Conservation (phyloP, 2,329 filamentous ascomycete species). For the Sclerotinia borealis region DNA sequence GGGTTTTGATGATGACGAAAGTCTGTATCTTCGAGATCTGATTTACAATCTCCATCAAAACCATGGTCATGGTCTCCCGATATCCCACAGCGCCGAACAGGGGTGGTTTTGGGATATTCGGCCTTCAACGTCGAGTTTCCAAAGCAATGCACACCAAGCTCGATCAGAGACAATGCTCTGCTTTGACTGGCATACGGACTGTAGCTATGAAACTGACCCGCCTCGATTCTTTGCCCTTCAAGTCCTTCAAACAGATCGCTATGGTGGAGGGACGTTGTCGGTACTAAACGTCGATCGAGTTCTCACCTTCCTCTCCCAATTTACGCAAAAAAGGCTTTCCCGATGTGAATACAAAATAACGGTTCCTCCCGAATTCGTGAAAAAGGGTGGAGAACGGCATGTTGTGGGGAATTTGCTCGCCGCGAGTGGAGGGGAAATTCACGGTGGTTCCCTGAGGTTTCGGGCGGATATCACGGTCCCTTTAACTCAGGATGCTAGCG, state of each 20-base stretch:
- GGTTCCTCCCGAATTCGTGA: slow-evolving; percentile 33
- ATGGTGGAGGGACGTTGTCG: slow-evolving; percentile 19
- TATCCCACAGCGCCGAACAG: slow-evolving; percentile 24
- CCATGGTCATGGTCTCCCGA: slow-evolving; percentile 20
- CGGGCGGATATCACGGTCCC: slow-evolving; percentile 29
- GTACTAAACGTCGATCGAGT: slow-evolving; percentile 21
- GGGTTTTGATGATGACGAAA: slow-evolving; percentile 19
- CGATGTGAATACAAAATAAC: slow-evolving; percentile 21
- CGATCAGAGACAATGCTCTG: slow-evolving; percentile 18
- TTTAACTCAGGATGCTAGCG: slow-evolving; percentile 24
- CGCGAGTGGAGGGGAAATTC: slow-evolving; percentile 10
- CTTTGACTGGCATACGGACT: slow-evolving; percentile 33
- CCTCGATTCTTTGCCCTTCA: slow-evolving; percentile 30
- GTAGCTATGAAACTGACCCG: slow-evolving; percentile 25
- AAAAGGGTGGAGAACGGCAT: slow-evolving; percentile 22
- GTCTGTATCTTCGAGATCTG: slow-evolving; percentile 22
- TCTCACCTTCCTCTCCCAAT: slow-evolving; percentile 16
- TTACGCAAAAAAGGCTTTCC: slow-evolving; percentile 17
- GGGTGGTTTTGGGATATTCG: slow-evolving; percentile 31
- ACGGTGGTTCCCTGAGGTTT: neutral
- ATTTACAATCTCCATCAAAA: slow-evolving; percentile 5
- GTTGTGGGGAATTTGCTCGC: slow-evolving; percentile 15
- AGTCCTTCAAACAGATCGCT: slow-evolving; percentile 25
- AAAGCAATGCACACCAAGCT: slow-evolving; percentile 20
- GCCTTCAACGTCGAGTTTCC: slow-evolving; percentile 21